Evolutionary conservation across 176 grass and related monocot genomes (phyloP), one percentile per base, ranked within the genome.

Genomic region (Avena insularis): DNA sequence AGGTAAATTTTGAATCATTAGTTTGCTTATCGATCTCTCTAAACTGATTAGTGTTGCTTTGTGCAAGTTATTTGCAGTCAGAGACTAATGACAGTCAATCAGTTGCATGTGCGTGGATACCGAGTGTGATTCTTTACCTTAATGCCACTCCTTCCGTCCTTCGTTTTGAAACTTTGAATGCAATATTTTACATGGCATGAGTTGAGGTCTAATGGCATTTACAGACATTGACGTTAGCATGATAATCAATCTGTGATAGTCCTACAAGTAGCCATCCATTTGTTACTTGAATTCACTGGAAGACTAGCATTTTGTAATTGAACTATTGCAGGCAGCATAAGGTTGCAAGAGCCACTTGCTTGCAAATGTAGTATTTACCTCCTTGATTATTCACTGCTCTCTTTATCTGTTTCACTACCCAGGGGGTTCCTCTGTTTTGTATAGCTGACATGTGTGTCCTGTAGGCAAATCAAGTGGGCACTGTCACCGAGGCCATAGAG

Each of bases 401-500:
- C 54, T 55, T 84, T 9, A 68, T 88, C 57, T 84, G 10, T 46
- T 33, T 50, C 50, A 76, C 14, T 77, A 68, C 43, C 68, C 47
- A 78, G 8, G 8, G 16, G 16, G 4, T 60, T 87, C 45, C 15
- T 82, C 63, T 80, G 12, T 72, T 73, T 27, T 84, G 25, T 68
- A 40, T 75, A 50, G 25, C 36, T 90, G 25, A 57, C 25, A 15
- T 49, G 12, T 84, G 16, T 69, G 33, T 36, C 64, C 78, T 73
- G 73, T 87, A 99, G 97, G 82, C 81, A 88, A 99, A 91, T 90
- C 94, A 99, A 81, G 94, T 99, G 58, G 97, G 97, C 73, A 99
- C 94, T 23, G 89, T 99, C 69, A 99, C 92, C 6, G 94, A 99
- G 80, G 97, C 92, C 48, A 94, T 99, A 91, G 97, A 99, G 90